Evolutionary conservation across 345 rosid genomes (phyloP), one percentile per base, ranked within the genome.

Genomic region (Populus deltoides): DNA sequence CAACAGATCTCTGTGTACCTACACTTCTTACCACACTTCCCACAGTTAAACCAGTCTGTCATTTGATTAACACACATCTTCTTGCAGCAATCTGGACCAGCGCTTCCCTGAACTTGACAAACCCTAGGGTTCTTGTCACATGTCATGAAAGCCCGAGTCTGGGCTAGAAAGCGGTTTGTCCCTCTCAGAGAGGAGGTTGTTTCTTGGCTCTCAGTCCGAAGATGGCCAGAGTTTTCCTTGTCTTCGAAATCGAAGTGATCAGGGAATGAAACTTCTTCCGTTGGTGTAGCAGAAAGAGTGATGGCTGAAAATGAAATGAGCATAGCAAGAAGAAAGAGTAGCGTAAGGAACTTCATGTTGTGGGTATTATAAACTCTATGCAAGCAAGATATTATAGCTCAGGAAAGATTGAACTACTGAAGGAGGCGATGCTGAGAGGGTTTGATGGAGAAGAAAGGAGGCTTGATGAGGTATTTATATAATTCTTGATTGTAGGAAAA

Each of bases 61-160:
- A 22, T 18, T 29, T 87, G 71, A 38, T 88, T 82, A 31, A 91
- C 94, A 51, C 94, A 91, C 65, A 38, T 87, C 74, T 85, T 89
- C 81, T 86, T 84, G 83, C 94, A 91, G 77, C 94, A 89, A 73
- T 83, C 78, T 22, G 87, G 87, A 11, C 92, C 92, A 0, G 87
- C 79, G 72, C 94, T 89, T 6, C 90, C 90, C 71, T 75, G 83
- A n/a, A 41, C 77, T 8, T 83, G 89, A 57, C 94, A 91, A 25
- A 88, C 75, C 69, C 78, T 85, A n/a, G 92, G 83, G 74, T 80
- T 84, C 13, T 73, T 84, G 72, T 59, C 13, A n/a, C 63, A 59
- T 59, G 63, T 59, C 63, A 59, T 59, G 63, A 3, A 24, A n/a
- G 0, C 63, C 29, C 63, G 63, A 18, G 22, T 59, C 29, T 59